phyloP scores from a whole-genome alignment of 306 rosid species.

The Vigna trinervia region DNA sequence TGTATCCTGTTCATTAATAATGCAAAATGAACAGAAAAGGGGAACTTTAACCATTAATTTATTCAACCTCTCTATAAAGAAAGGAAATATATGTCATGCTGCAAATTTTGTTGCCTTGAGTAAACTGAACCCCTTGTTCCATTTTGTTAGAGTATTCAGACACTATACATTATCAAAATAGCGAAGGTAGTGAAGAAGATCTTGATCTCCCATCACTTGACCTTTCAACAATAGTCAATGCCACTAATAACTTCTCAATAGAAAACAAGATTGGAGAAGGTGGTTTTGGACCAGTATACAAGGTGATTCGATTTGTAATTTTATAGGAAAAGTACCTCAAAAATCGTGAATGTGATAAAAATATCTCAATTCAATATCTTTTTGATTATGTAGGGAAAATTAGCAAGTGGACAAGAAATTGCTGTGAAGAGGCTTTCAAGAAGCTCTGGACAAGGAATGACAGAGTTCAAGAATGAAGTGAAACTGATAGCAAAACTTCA shows the following conservation, averaged over 20 bases:
- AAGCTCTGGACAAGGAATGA: constrained; percentile 49
- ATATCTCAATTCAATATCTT: neutral
- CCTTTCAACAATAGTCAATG: constrained; percentile 37
- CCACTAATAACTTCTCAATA: constrained; percentile 50
- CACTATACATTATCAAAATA: constrained; percentile 3
- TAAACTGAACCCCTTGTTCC: neutral
- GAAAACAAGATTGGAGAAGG: constrained; percentile 57
- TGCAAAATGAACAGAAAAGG: neutral
- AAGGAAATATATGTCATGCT: no score
- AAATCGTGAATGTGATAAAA: neutral
- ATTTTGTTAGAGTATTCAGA: constrained; percentile 27
- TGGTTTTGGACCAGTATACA: constrained; percentile 64
- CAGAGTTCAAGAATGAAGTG: constrained; percentile 55
- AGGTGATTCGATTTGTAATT: constrained; percentile 32
- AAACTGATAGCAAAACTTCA: constrained; percentile 51
- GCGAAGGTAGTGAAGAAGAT: constrained; percentile 48
- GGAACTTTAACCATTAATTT: neutral
- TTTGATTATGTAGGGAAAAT: constrained; percentile 43
- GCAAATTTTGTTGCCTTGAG: neutral
- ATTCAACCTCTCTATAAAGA: neutral
- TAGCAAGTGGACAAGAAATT: constrained; percentile 45
- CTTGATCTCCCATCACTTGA: constrained; percentile 57
- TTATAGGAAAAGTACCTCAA: neutral
- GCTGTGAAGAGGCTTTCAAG: constrained; percentile 59
- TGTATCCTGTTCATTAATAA: no score